Conservation (phyloP, 2,329 filamentous ascomycete genomes). For the Magnaporthales sp. region DNA sequence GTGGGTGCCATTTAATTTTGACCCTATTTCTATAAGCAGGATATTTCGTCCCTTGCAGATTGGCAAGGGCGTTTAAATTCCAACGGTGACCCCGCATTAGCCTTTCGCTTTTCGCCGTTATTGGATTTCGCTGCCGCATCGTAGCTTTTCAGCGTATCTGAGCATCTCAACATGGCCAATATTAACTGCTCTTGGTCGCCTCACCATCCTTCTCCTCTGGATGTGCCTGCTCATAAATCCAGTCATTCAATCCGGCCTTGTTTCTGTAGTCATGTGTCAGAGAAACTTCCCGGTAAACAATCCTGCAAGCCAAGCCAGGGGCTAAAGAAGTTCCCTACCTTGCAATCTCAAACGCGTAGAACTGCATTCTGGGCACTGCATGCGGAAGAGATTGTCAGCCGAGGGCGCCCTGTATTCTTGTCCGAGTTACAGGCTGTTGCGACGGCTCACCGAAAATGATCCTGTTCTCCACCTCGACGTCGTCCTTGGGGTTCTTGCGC, state of each 20-base stretch:
- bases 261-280: conserved; percentile 49
- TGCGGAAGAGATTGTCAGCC: conserved; percentile 7
- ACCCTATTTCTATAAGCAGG: background rate
- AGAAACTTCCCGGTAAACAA: background rate
- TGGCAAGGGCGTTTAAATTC: background rate
- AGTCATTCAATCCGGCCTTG: conserved; percentile 84
- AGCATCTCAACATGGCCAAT: background rate
- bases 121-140: background rate
- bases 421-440: background rate
- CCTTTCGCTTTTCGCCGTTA: background rate
- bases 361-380: conserved; percentile 46
- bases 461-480: conserved; percentile 82
- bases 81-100: background rate
- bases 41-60: background rate
- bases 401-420: background rate
- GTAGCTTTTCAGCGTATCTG: background rate
- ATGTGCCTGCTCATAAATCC: conserved; percentile 84
- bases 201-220: conserved; percentile 35
- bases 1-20: too few species aligned
- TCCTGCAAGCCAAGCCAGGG: conserved; percentile 11
- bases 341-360: conserved; percentile 45
- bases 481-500: conserved; percentile 64
- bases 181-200: conserved; percentile 1
- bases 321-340: conserved; percentile 23
- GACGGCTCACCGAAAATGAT: conserved; percentile 65